Evolutionary conservation across 2,329 filamentous ascomycete species (phyloP), one percentile per base, ranked within the genome.

Genomic region (Fusarium sp.): DNA sequence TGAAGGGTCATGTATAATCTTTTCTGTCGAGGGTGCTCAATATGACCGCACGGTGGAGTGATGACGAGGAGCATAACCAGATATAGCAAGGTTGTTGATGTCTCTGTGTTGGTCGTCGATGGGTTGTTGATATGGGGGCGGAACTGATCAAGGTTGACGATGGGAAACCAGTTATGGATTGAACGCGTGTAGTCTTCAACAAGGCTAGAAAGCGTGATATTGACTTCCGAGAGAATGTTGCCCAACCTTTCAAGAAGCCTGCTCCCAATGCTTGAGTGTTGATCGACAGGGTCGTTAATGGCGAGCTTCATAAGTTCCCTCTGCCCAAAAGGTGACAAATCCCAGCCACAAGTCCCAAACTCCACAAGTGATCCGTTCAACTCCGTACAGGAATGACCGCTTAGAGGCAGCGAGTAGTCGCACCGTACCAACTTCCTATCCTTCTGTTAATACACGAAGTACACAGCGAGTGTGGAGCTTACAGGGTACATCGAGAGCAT

Each of bases 81-180:
- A 20, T 22, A 56, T n/a, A 64, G 13, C 13, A 57, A 7, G 5
- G 35, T 11, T 9, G 6, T 38, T 3, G 45, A 57, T 13, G 20
- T 20, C 10, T 57, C 38, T 31, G 4, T 16, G 34, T 10, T 16
- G 1, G 22, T 8, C 22, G 18, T 31, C 1, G n/a, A 22, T 27
- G 16, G 35, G 6, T 24, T 27, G 16, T 13, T n/a, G 16, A 24
- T 8, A 27, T n/a, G 16, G 9, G 10, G 20, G n/a, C 13, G 16
- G 11, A 40, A 10, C 9, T 38, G 34, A 2, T 29, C 56, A 27
- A 40, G 16, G 35, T 40, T 37, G 29, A 54, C 18, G 45, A 62
- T 54, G 2, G 60, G 60, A 40, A 62, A 62, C 45, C 40, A 58
- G 34, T n/a, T 58, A 58, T 58, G 20, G 8, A 58, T 29, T 27